A percentile compares a stretch with the other conserved stretches of the same genome.
Evolutionary conservation across 805 yeast genomes (phyloP).

Genomic region (Pichia cephalocereana): DNA sequence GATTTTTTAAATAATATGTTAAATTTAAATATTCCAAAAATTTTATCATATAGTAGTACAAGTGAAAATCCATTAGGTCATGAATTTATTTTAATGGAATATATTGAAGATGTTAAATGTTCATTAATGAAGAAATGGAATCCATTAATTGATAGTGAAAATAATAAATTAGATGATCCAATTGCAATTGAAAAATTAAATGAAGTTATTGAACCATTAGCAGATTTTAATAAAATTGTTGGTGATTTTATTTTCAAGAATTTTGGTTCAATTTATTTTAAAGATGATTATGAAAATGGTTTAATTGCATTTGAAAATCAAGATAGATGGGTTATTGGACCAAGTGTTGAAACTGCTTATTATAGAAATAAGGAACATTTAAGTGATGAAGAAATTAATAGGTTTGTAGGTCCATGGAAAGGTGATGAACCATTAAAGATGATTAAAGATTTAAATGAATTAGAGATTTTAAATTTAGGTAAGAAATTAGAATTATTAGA

Average conservation of each 20-base stretch:
- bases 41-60: slow-evolving; percentile 56
- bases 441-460: slow-evolving; percentile 50
- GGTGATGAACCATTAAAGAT: slow-evolving; percentile 49
- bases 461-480: slow-evolving; percentile 56
- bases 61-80: slow-evolving; percentile 52
- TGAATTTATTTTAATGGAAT: slow-evolving; percentile 79
- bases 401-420: slow-evolving; percentile 72
- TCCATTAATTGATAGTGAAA: slow-evolving; percentile 46
- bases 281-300: slow-evolving; percentile 44
- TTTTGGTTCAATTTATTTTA: slow-evolving; percentile 78
- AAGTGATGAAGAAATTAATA: slow-evolving; percentile 38
- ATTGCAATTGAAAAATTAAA: slow-evolving; percentile 41
- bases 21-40: slow-evolving; percentile 63
- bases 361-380: slow-evolving; percentile 58
- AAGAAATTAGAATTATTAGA: slow-evolving; percentile 45
- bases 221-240: slow-evolving; percentile 33
- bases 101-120: slow-evolving; percentile 57
- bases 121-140: slow-evolving; percentile 81
- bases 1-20: slow-evolving; percentile 67
- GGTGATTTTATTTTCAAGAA: slow-evolving; percentile 49
- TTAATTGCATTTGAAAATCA: slow-evolving; percentile 52
- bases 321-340: slow-evolving; percentile 84
- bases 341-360: slow-evolving; percentile 71
- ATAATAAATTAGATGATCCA: slow-evolving; percentile 43
- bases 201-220: slow-evolving; percentile 61